A percentile compares a stretch with the other conserved stretches of the same genome.
Conservation (phyloP, 257 asterid species). For the Fraxinus cuspidata region DNA sequence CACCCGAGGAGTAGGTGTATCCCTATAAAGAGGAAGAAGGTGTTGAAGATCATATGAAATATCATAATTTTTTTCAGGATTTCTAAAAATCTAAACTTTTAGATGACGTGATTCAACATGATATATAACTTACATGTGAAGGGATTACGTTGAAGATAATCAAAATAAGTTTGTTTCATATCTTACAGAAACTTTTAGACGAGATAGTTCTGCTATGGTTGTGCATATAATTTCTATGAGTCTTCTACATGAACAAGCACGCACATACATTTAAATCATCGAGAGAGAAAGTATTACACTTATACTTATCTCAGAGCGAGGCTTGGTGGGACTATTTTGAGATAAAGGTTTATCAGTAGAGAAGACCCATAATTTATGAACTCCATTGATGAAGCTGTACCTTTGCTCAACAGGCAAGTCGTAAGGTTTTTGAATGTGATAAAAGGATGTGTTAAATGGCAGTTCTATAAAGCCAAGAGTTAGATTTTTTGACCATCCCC, state of each 20-base stretch:
- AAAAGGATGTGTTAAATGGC: slow-evolving; percentile 18
- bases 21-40: slow-evolving; percentile 23
- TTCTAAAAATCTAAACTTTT: no score
- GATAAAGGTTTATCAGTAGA: slow-evolving; percentile 18
- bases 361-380: slow-evolving; percentile 31
- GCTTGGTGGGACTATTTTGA: slow-evolving; percentile 21
- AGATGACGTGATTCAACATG: no score
- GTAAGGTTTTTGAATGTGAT: slow-evolving; percentile 24
- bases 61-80: no score
- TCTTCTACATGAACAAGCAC: no score
- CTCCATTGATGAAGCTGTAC: slow-evolving; percentile 26
- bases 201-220: no score
- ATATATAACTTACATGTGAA: no score
- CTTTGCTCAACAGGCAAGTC: slow-evolving; percentile 15
- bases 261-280: neutral
- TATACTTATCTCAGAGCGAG: slow-evolving; percentile 28
- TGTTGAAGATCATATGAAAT: neutral
- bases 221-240: no score
- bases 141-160: no score
- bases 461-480: slow-evolving; percentile 19
- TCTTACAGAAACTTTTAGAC: no score
- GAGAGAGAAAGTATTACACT: neutral
- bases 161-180: no score
- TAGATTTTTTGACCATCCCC: neutral
- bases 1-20: slow-evolving; percentile 32